Percentiles rank a stretch among this genome's conserved stretches.
phyloP scores from a whole-genome alignment of 1,284 basidiomycete species.

The Fomitopsis palustris region DNA sequence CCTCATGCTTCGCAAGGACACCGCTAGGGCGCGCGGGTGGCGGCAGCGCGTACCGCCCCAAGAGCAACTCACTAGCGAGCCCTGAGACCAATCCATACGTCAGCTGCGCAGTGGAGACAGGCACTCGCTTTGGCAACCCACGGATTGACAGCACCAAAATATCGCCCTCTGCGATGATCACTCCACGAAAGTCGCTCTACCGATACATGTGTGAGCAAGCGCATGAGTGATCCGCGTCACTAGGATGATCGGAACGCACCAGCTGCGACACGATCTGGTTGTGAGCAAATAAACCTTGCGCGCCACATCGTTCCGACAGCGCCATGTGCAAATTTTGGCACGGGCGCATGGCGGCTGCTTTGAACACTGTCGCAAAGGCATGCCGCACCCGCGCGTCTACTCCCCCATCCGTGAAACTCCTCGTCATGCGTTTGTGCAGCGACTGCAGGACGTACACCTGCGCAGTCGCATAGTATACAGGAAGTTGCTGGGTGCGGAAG shows the following conservation, averaged over 20 bases:
- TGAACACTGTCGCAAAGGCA: slow-evolving; percentile 13
- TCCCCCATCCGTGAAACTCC: slow-evolving; percentile 19
- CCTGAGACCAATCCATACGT: slow-evolving; percentile 8
- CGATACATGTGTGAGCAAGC: slow-evolving; percentile 4
- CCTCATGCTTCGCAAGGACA: slow-evolving; percentile 18
- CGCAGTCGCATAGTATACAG: slow-evolving; percentile 32
- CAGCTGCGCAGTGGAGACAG: neutral
- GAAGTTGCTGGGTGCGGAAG: slow-evolving; percentile 39
- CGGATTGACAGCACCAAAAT: slow-evolving; percentile 21
- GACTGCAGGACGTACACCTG: slow-evolving; percentile 31
- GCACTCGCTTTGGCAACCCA: slow-evolving; percentile 2
- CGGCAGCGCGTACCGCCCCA: slow-evolving; percentile 16
- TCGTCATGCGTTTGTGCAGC: slow-evolving; percentile 18
- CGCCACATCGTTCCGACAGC: slow-evolving; percentile 19
- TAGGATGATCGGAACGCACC: slow-evolving; percentile 3
- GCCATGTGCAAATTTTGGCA: neutral
- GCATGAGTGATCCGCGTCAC: neutral
- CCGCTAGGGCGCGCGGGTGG: slow-evolving; percentile 9
- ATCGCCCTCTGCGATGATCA: slow-evolving; percentile 24
- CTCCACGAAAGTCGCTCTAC: slow-evolving; percentile 9
- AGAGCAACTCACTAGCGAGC: slow-evolving; percentile 19
- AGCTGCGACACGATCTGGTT: slow-evolving; percentile 14
- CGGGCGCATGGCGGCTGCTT: slow-evolving; percentile 17
- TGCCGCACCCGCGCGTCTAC: slow-evolving; percentile 24
- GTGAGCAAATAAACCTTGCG: slow-evolving; percentile 22